phyloP scores from a whole-genome alignment of 2,329 filamentous ascomycete genomes.

The Aspergillus fumigatiaffinis region DNA sequence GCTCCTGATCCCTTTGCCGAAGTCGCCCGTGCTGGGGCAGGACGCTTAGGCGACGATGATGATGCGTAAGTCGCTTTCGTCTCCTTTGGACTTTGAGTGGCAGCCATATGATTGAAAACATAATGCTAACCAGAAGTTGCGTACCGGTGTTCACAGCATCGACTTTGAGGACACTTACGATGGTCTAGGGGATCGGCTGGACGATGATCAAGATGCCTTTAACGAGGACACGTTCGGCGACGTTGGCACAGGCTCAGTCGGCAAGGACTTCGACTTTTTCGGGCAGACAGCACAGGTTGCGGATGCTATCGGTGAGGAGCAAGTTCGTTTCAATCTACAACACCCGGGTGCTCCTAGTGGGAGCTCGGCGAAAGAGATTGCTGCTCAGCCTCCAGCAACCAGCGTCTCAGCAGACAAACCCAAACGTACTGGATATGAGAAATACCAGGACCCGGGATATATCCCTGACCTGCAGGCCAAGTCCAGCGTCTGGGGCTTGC shows the following conservation, averaged over 20 bases:
- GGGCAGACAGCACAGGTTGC: constrained; percentile 85
- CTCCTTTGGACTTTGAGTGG: constrained; percentile 15
- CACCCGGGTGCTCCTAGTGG: constrained; percentile 48
- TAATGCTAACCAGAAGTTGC: not conserved
- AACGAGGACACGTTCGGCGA: constrained; percentile 92
- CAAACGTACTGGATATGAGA: constrained; percentile 80
- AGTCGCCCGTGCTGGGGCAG: constrained; percentile 58
- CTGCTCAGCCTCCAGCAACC: constrained; percentile 44
- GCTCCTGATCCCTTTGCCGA: constrained; percentile 86
- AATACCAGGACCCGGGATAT: constrained; percentile 78
- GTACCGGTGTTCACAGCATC: constrained; percentile 45
- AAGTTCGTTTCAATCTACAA: constrained; percentile 75
- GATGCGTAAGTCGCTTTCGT: constrained; percentile 51
- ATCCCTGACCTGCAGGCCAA: constrained; percentile 90
- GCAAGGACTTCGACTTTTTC: constrained; percentile 97
- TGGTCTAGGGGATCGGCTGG: constrained; percentile 82
- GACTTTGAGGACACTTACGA: constrained; percentile 99
- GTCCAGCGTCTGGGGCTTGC: constrained; percentile 84
- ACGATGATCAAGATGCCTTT: constrained; percentile 89
- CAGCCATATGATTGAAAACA: not conserved
- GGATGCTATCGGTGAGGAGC: constrained; percentile 84
- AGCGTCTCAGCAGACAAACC: constrained; percentile 49
- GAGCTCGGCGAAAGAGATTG: constrained; percentile 28
- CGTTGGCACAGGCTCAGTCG: constrained; percentile 52
- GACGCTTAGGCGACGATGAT: constrained; percentile 51